Base-by-base conservation (phyloP, 148 eudicot genomes). In the Persicaria tinctoria region DNA sequence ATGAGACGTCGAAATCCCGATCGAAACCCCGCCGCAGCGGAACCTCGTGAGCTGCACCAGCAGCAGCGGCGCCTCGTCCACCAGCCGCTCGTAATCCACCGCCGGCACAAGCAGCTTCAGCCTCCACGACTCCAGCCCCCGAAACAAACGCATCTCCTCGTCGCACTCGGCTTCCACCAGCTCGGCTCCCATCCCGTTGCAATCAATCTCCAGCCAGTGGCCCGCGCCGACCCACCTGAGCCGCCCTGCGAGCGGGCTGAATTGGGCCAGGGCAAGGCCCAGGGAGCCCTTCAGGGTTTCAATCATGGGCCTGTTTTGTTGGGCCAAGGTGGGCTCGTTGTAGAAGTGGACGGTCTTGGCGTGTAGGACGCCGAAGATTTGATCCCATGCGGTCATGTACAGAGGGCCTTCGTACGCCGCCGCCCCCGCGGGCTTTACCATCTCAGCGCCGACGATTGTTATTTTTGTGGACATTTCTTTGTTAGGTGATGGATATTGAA, bases 11-110 rank as follows among this genome's bases (percentile, higher is more conserved):
- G 60, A 55, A 5, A 77, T 27, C 8, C 85, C 81, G 0, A 89
- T 63, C 41, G 80, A 20, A 12, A 86, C 8, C 1, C 92, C 90
- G 55, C 92, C 90, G 56, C 92, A 89, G 12, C 5, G 32, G 17
- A 87, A 89, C 69, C 72, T 75, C 0, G 90, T 87, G 48, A 89
- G 73, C 73, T 89, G 90, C 74, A 81, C 85, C 1, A 76, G 12
- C 6, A 84, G 7, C 51, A 87, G 8, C 1, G 86, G 86, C 0
- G 68, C 13, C 51, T 89, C 82, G 2, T 80, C 50, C 13, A 86
- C 73, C 4, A 82, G 76, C 5, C 48, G 46, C 9, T 41, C 14
- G 20, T 78, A 56, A 46, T 87, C 77, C 51, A 81, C 79, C 1
- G 48, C 46, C 11, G 88, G 84, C 0, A 53, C 17, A 7, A 49